phyloP scores from a whole-genome alignment of 768 basidiomycete species.

The Tricholoma sp. region DNA sequence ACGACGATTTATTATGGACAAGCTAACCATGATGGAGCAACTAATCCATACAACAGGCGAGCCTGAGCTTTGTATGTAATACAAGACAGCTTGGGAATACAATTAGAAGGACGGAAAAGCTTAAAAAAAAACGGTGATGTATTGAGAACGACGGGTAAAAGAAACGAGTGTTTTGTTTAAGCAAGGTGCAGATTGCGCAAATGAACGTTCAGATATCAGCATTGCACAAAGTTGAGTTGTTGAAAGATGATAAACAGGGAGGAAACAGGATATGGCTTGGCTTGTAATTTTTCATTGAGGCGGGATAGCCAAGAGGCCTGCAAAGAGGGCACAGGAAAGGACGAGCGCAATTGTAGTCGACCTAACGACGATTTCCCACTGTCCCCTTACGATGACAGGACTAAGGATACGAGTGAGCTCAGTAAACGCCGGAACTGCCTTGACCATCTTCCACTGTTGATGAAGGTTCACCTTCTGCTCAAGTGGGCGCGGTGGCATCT shows the following conservation, averaged over 20 bases:
- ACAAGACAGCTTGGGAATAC: not conserved
- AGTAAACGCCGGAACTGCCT: conserved; percentile 66
- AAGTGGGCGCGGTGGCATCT: conserved; percentile 7
- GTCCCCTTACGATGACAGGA: conserved; percentile 68
- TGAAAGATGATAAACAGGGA: not conserved
- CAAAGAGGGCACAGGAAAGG: conserved; percentile 36
- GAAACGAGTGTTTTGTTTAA: not conserved
- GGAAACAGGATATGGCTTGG: not conserved
- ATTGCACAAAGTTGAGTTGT: not conserved
- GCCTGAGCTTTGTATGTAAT: not conserved
- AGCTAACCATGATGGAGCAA: not conserved
- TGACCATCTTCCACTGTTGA: conserved; percentile 40
- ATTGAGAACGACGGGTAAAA: not conserved
- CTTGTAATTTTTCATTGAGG: not conserved
- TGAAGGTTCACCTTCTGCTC: conserved; percentile 20
- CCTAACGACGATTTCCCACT: conserved; percentile 80
- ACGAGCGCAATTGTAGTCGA: conserved; percentile 46
- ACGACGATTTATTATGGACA: not conserved
- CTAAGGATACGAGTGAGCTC: conserved; percentile 68
- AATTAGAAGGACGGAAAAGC: not conserved
- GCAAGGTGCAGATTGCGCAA: not conserved
- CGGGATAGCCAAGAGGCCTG: conserved; percentile 30
- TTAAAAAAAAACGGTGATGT: no score
- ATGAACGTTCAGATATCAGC: not conserved
- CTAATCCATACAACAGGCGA: not conserved